A percentile compares a stretch with the other conserved stretches of the same genome.
These are phyloP conservation scores for Cladophialophora carrionii DNA, from an alignment of 2,329 filamentous ascomycete species.

Conservation along the genomic window DNA sequence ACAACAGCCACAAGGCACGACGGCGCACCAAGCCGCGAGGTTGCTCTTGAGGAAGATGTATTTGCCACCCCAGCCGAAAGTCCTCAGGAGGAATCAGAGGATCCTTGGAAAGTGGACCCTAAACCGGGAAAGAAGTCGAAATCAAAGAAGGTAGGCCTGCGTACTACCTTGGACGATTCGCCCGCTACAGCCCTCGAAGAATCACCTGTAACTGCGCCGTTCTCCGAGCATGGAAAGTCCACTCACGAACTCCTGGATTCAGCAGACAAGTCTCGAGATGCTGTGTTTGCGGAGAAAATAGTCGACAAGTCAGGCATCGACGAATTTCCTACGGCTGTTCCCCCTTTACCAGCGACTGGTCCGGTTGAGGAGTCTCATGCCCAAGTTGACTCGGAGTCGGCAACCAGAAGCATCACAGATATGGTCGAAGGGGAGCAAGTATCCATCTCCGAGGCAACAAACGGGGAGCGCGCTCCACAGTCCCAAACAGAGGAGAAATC, in stretches of 20 bases:
- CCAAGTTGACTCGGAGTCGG: neutral
- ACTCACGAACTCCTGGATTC: neutral
- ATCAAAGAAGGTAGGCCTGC: constrained; percentile 22
- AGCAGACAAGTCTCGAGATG: neutral
- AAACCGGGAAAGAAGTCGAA: constrained; percentile 31
- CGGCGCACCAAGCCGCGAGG: neutral
- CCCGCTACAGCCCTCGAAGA: neutral
- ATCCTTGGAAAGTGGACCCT: constrained; percentile 9
- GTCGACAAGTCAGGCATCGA: constrained; percentile 3
- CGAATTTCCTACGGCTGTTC: neutral
- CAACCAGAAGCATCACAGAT: neutral
- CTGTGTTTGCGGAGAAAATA: constrained; percentile 3
- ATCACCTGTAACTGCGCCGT: neutral
- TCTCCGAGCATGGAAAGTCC: neutral
- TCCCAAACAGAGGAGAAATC: neutral
- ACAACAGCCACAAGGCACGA: neutral
- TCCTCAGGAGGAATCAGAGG: constrained; percentile 13
- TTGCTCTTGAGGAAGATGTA: neutral
- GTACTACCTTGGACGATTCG: constrained; percentile 19
- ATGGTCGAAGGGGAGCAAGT: neutral
- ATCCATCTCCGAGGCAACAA: neutral
- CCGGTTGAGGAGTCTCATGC: neutral
- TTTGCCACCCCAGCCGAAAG: constrained; percentile 2
- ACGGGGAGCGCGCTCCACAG: neutral
- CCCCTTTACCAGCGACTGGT: neutral